phyloP scores from a whole-genome alignment of 2,329 filamentous ascomycete species.

The Calonectria montana region DNA sequence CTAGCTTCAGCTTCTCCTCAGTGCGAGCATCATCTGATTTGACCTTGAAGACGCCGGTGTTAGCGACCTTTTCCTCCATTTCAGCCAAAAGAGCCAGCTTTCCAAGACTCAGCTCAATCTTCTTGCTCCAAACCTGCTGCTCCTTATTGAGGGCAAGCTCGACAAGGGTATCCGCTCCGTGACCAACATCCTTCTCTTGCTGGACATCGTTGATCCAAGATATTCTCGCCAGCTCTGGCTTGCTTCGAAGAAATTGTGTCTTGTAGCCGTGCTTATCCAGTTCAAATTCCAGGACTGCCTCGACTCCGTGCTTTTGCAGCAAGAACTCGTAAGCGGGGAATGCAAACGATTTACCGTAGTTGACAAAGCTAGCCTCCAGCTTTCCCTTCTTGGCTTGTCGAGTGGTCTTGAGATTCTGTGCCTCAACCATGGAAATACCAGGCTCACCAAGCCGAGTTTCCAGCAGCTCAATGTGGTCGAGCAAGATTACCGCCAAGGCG shows the following conservation, averaged over 20 bases:
- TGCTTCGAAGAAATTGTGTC: conserved; percentile 81
- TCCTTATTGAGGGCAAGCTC: conserved; percentile 78
- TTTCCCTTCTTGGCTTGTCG: conserved; percentile 57
- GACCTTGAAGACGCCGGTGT: conserved; percentile 52
- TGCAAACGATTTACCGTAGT: conserved; percentile 74
- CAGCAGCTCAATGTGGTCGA: conserved; percentile 62
- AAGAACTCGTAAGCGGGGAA: conserved; percentile 85
- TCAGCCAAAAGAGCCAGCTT: conserved; percentile 83
- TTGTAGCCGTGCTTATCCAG: conserved; percentile 76
- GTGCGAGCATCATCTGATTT: conserved; percentile 50
- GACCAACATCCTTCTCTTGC: conserved; percentile 78
- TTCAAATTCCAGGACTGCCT: conserved; percentile 77
- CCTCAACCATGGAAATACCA: conserved; percentile 43
- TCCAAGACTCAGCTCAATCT: conserved; percentile 89
- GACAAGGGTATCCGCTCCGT: conserved; percentile 78
- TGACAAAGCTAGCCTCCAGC: conserved; percentile 68
- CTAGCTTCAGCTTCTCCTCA: conserved; percentile 59
- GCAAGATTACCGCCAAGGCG: conserved; percentile 67
- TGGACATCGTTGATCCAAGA: conserved; percentile 96
- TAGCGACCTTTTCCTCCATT: conserved; percentile 48
- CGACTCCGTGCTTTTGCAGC: conserved; percentile 74
- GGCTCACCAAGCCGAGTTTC: conserved; percentile 44
- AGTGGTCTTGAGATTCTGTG: conserved; percentile 46
- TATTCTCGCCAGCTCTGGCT: conserved; percentile 78
- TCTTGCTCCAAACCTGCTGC: conserved; percentile 89